These are phyloP conservation scores for Singerocomus inundabilis DNA, from an alignment of 1,284 basidiomycete species.

Conservation along the genomic window DNA sequence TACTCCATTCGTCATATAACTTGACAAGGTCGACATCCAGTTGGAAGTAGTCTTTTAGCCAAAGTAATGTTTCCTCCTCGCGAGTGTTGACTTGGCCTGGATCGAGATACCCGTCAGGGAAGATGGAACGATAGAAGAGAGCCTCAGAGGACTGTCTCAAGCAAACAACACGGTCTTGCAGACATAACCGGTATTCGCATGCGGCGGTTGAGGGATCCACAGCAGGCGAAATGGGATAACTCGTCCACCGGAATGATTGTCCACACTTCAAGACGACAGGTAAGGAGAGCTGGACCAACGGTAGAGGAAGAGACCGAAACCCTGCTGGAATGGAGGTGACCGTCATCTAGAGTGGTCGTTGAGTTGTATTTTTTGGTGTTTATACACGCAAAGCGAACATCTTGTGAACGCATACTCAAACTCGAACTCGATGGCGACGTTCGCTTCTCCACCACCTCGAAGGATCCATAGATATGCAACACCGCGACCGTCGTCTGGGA, in stretches of 20 bases:
- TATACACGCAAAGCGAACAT: neutral
- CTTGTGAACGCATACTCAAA: neutral
- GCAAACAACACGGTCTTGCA: constrained; percentile 80
- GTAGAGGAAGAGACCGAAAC: constrained; percentile 61
- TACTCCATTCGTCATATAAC: constrained; percentile 80
- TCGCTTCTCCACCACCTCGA: constrained; percentile 48
- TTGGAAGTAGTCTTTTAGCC: constrained; percentile 90
- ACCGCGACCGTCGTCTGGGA: constrained; percentile 38
- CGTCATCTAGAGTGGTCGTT: constrained; percentile 8
- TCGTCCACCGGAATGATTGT: constrained; percentile 78
- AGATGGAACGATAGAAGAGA: constrained; percentile 73
- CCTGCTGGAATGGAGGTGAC: constrained; percentile 27
- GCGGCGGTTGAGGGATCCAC: constrained; percentile 27
- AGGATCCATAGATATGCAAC: constrained; percentile 38
- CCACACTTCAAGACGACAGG: constrained; percentile 74
- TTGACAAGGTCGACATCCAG: constrained; percentile 72
- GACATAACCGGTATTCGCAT: constrained; percentile 72
- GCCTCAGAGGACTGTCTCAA: constrained; percentile 69
- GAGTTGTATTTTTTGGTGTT: constrained; percentile 17
- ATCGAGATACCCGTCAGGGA: constrained; percentile 43
- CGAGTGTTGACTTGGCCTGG: constrained; percentile 36
- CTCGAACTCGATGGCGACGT: constrained; percentile 28
- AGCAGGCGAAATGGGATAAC: constrained; percentile 33
- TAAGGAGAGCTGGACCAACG: constrained; percentile 65
- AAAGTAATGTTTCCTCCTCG: constrained; percentile 65